These are phyloP conservation scores for Aquilaria yunnanensis DNA, from an alignment of 345 rosid species.

Conservation along the genomic window DNA sequence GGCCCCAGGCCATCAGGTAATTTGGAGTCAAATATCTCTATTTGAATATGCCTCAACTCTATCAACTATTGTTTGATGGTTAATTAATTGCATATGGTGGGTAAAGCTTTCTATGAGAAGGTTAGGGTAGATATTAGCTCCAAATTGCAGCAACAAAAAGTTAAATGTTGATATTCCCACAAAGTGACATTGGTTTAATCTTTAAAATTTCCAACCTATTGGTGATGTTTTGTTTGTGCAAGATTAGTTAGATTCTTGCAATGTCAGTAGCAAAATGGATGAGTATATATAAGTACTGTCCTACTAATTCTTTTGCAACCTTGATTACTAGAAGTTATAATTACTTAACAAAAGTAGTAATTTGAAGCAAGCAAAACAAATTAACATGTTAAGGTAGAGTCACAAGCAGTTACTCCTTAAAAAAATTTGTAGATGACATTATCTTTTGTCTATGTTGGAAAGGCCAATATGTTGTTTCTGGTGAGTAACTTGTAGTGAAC, in stretches of 20 bases:
- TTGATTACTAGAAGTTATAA: not conserved
- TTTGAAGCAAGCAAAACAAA: not conserved
- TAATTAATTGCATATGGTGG: slow-evolving; percentile 7
- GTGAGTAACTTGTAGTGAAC: not conserved
- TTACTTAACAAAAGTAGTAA: not conserved
- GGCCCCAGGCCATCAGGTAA: too few relatives aligned
- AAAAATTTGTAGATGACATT: too few relatives aligned
- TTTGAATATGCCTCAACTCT: not conserved
- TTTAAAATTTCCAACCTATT: slow-evolving; percentile 1
- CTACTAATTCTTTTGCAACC: slow-evolving; percentile 2
- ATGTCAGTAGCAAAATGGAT: slow-evolving; percentile 18
- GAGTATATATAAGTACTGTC: slow-evolving; percentile 29
- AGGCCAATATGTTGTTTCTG: not conserved
- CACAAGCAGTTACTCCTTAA: not conserved
- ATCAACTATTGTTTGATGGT: slow-evolving; percentile 4
- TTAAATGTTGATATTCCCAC: slow-evolving; percentile 13
- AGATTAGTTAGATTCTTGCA: slow-evolving; percentile 48
- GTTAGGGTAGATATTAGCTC: slow-evolving; percentile 33
- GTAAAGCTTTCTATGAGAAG: slow-evolving; percentile 51
- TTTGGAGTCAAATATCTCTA: not conserved
- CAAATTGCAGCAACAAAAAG: slow-evolving; percentile 61
- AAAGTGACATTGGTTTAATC: slow-evolving; percentile 2
- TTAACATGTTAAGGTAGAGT: not conserved
- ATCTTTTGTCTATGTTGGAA: not conserved
- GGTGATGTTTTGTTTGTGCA: slow-evolving; percentile 16